Conservation (phyloP, 2,329 filamentous ascomycete species). For the Aureobasidium sp. region DNA sequence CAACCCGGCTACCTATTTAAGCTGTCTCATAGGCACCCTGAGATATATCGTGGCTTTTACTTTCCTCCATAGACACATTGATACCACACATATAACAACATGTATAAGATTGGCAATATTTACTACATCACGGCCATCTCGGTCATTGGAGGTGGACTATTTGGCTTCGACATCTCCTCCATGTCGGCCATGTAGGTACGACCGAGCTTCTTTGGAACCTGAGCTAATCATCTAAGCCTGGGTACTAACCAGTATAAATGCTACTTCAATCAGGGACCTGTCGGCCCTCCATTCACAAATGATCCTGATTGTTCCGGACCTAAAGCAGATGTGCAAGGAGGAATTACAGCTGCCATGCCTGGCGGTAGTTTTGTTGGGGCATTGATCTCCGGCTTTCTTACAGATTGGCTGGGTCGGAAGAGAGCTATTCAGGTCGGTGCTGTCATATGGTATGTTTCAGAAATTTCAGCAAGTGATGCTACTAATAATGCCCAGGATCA, state of each 20-base stretch:
- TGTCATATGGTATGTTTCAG: constrained; percentile 22
- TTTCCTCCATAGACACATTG: not conserved
- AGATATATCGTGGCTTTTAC: not conserved
- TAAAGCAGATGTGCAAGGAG: constrained; percentile 52
- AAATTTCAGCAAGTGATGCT: not conserved
- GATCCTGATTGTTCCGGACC: constrained; percentile 46
- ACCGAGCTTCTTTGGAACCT: not conserved
- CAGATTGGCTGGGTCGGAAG: constrained; percentile 51
- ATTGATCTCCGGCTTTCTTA: constrained; percentile 51
- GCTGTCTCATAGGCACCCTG: not conserved
- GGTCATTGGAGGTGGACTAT: constrained; percentile 53
- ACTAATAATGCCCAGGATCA: constrained; percentile 37
- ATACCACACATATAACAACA: not conserved
- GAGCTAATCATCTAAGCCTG: constrained; percentile 31
- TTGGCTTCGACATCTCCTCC: constrained; percentile 62
- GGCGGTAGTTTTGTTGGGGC: constrained; percentile 63
- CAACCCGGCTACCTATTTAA: not conserved
- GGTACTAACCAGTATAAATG: constrained; percentile 62
- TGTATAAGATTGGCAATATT: constrained; percentile 46
- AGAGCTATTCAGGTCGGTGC: constrained; percentile 46
- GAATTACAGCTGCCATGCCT: constrained; percentile 64
- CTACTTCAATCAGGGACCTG: constrained; percentile 57
- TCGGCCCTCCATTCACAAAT: constrained; percentile 25
- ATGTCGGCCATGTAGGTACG: constrained; percentile 49
- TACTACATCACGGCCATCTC: constrained; percentile 53